Percentiles rank a stretch among this genome's conserved stretches.
phyloP scores from a whole-genome alignment of 2,329 filamentous ascomycete species.

The Sclerotinia glacialis region DNA sequence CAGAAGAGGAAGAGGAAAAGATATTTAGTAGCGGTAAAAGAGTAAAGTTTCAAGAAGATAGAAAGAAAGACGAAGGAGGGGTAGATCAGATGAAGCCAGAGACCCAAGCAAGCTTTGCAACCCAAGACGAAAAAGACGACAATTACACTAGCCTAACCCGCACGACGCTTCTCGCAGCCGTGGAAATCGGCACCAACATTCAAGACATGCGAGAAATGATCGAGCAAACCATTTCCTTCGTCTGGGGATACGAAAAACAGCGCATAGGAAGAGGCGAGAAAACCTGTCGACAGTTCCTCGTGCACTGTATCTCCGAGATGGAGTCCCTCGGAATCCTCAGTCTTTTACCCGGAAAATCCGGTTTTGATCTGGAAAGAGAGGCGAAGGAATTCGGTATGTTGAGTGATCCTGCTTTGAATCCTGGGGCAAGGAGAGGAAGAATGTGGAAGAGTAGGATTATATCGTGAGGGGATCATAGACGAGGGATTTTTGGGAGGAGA shows the following conservation, averaged over 20 bases:
- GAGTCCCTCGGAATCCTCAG: not conserved
- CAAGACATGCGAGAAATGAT: constrained; percentile 1
- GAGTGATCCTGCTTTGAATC: not conserved
- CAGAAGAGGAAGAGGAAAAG: no score
- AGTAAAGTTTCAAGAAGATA: no score
- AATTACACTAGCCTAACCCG: not conserved
- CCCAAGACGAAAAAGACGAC: not conserved
- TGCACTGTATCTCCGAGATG: not conserved
- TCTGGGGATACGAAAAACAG: not conserved
- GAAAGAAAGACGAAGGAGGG: not conserved
- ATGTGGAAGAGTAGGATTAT: constrained; percentile 8
- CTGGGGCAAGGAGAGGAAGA: not conserved
- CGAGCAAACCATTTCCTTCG: not conserved
- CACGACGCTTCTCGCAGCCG: not conserved
- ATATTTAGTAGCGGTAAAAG: no score
- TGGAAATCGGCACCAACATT: not conserved
- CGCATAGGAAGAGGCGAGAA: not conserved
- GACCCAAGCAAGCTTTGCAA: no score
- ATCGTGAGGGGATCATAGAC: not conserved
- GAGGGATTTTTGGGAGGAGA: no score
- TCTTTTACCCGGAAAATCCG: not conserved
- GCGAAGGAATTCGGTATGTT: not conserved
- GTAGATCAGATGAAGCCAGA: not conserved
- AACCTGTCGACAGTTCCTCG: not conserved
- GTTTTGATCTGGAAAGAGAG: not conserved